Conservation (phyloP, 2,329 filamentous ascomycete species). For the Trichophaea hybrida region DNA sequence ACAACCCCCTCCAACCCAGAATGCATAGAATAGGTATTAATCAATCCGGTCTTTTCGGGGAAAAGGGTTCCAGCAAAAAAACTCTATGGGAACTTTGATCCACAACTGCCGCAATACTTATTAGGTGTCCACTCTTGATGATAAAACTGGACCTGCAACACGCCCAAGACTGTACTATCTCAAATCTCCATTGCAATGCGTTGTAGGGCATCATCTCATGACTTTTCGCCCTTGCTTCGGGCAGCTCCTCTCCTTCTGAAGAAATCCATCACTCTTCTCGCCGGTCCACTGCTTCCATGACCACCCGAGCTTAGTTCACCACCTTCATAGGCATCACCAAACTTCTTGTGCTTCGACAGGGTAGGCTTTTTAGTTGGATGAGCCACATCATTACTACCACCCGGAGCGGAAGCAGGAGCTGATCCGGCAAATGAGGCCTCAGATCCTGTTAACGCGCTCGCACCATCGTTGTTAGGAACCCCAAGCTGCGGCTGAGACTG, state of each 20-base stretch:
- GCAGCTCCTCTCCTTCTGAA: conserved; percentile 58
- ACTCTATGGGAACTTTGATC: no score
- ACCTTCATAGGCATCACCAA: conserved; percentile 74
- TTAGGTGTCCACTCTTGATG: no score
- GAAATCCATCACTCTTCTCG: conserved; percentile 94
- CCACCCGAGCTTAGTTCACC: conserved; percentile 50
- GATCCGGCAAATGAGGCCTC: conserved; percentile 25
- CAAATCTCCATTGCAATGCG: no score
- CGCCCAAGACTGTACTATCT: no score
- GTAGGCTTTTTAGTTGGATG: conserved; percentile 30
- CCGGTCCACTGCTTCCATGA: conserved; percentile 74
- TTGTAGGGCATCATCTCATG: not conserved
- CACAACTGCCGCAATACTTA: no score
- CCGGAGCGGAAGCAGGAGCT: conserved; percentile 17
- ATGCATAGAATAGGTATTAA: no score
- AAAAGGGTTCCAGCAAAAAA: no score
- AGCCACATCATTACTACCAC: not conserved
- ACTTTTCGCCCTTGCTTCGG: conserved; percentile 10
- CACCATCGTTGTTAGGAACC: conserved; percentile 23
- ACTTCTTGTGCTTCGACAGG: conserved; percentile 60
- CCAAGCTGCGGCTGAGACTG: conserved; percentile 27
- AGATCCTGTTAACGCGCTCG: conserved; percentile 27
- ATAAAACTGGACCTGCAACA: no score
- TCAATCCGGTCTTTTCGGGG: no score
- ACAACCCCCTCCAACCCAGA: no score